These are phyloP conservation scores for Lotus japonicus DNA, from an alignment of 306 rosid species.

Conservation along the genomic window DNA sequence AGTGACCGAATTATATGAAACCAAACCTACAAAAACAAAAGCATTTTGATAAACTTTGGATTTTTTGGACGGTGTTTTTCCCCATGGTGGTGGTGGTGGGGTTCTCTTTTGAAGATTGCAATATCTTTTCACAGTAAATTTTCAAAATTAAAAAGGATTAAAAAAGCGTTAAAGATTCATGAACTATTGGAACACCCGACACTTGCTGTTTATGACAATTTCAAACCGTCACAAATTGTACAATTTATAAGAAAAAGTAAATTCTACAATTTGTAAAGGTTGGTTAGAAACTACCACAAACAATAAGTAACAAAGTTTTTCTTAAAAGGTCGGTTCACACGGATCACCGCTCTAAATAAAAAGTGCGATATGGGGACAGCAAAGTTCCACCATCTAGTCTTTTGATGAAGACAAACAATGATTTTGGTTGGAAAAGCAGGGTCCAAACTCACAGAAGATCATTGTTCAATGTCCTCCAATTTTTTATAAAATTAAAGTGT, in stretches of 20 bases:
- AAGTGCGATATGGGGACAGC: slow-evolving; percentile 18
- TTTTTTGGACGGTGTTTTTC: slow-evolving; percentile 24
- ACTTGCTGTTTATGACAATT: too few species aligned
- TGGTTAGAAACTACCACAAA: too few species aligned
- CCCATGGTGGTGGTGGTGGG: slow-evolving; percentile 25
- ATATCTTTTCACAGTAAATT: slow-evolving; percentile 35
- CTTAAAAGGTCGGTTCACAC: too few species aligned
- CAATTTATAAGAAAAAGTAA: too few species aligned
- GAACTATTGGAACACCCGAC: too few species aligned
- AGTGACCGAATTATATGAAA: slow-evolving; percentile 12
- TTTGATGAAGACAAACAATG: slow-evolving; percentile 39
- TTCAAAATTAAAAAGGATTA: not conserved
- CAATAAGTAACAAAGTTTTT: too few species aligned
- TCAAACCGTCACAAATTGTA: too few species aligned
- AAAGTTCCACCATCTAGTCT: slow-evolving; percentile 44
- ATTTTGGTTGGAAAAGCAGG: slow-evolving; percentile 41
- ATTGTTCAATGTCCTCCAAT: not conserved
- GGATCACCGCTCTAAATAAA: too few species aligned
- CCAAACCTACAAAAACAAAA: slow-evolving; percentile 29
- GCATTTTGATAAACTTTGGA: slow-evolving; percentile 28
- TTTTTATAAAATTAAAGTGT: slow-evolving; percentile 1
- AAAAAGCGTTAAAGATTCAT: too few species aligned
- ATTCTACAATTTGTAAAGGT: too few species aligned
- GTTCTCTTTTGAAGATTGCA: slow-evolving; percentile 33
- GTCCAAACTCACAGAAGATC: slow-evolving; percentile 36